Evolutionary conservation across 768 basidiomycete genomes (phyloP).

Genomic region (Pulveroboletus ravenelii): DNA sequence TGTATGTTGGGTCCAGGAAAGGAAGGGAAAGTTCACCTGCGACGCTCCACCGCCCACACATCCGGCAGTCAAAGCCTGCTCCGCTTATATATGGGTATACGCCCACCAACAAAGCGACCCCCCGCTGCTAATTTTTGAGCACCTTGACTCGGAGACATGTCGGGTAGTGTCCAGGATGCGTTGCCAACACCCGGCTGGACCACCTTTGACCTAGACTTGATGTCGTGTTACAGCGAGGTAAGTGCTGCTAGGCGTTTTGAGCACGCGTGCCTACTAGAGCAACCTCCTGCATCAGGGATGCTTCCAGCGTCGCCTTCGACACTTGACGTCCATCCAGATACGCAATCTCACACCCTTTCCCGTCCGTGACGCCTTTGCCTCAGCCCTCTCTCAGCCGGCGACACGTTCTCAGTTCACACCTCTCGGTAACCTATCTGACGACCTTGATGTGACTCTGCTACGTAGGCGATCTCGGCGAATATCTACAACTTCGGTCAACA

Average conservation of each 20-base stretch:
- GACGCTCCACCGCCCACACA: not conserved
- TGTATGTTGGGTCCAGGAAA: constrained; percentile 18
- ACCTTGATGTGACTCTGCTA: constrained; percentile 58
- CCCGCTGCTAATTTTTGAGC: not conserved
- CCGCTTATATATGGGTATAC: constrained; percentile 1
- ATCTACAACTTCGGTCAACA: constrained; percentile 54
- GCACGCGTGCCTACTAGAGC: not conserved
- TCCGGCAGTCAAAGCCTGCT: not conserved
- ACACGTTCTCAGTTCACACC: constrained; percentile 56
- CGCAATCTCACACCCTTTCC: constrained; percentile 84
- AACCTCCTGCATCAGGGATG: constrained; percentile 12
- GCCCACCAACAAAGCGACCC: not conserved
- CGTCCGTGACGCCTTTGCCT: constrained; percentile 66
- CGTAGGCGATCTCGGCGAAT: constrained; percentile 57
- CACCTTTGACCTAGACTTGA: constrained; percentile 13
- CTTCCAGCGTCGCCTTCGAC: constrained; percentile 63
- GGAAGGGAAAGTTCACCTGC: constrained; percentile 15
- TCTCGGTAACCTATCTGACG: constrained; percentile 60
- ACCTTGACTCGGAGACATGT: constrained; percentile 17
- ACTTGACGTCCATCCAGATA: constrained; percentile 68
- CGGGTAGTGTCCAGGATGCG: constrained; percentile 14
- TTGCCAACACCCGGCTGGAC: constrained; percentile 13
- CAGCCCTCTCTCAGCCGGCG: constrained; percentile 65
- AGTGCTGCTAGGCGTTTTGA: not conserved
- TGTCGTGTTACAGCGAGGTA: constrained; percentile 11